These are phyloP conservation scores for Yarrowia bubula DNA, from an alignment of 805 yeast species.

Conservation along the genomic window DNA sequence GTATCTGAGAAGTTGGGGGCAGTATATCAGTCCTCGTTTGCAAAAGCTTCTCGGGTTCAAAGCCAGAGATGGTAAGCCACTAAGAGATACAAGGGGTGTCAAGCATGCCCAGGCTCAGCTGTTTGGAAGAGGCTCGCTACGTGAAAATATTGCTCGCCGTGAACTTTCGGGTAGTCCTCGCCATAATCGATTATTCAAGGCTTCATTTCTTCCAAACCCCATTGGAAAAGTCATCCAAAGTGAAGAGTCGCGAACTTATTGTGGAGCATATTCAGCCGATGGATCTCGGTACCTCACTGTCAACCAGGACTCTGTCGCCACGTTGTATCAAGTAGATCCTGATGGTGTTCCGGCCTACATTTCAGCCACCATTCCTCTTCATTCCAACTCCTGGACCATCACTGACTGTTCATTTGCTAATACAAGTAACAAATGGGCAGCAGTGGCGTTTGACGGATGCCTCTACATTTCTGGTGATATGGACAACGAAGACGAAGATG, in stretches of 20 bases:
- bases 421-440: background rate
- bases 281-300: background rate
- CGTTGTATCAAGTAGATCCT: background rate
- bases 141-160: slow-evolving; percentile 4
- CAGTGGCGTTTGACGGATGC: slow-evolving; percentile 4
- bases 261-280: background rate
- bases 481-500: background rate
- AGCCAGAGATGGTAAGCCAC: slow-evolving; percentile 7
- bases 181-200: background rate
- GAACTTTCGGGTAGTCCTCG: background rate
- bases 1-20: slow-evolving; percentile 8
- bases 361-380: background rate
- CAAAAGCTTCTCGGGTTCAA: slow-evolving; percentile 17
- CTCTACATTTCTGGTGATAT: background rate
- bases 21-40: background rate
- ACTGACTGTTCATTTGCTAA: slow-evolving; percentile 18
- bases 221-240: slow-evolving; percentile 19
- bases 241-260: background rate
- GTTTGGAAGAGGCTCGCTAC: background rate
- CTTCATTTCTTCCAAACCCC: slow-evolving; percentile 6
- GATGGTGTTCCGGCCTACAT: background rate
- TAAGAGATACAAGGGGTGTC: slow-evolving; percentile 5
- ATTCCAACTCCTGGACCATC: slow-evolving; percentile 16
- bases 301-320: background rate
- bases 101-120: background rate